Evolutionary conservation across 2,329 filamentous ascomycete species (phyloP).

Genomic region (Elsinoe batatas): DNA sequence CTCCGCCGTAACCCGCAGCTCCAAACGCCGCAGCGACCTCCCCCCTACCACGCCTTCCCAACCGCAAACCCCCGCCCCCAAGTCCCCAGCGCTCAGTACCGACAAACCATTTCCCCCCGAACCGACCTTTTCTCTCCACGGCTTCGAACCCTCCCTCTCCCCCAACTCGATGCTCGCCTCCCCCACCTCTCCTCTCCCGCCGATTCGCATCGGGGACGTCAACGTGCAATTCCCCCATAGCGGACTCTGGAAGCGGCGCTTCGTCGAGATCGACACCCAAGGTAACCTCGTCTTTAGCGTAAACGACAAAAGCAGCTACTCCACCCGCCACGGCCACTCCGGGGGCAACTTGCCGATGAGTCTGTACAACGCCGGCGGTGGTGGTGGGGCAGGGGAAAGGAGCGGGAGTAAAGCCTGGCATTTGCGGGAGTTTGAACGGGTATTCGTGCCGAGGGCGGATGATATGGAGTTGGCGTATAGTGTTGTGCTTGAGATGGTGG

Average conservation of each 20-base stretch:
- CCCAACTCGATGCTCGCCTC: not conserved
- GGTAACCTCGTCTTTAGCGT: slow-evolving; percentile 68
- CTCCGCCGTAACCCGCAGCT: slow-evolving; percentile 32
- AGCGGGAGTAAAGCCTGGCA: not conserved
- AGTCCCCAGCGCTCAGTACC: not conserved
- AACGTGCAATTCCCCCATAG: slow-evolving; percentile 97
- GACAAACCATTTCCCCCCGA: slow-evolving; percentile 2
- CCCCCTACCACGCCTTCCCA: not conserved
- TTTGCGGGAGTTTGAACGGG: not conserved
- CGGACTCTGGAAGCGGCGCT: slow-evolving; percentile 85
- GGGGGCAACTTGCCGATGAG: slow-evolving; percentile 1
- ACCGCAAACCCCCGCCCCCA: not conserved
- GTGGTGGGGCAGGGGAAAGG: not conserved
- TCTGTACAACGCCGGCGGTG: not conserved
- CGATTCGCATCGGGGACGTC: slow-evolving; percentile 72
- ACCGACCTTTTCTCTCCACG: not conserved
- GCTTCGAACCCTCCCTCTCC: slow-evolving; percentile 9
- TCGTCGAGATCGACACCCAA: slow-evolving; percentile 71
- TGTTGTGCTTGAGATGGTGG: slow-evolving; percentile 4
- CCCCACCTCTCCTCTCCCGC: slow-evolving; percentile 27
- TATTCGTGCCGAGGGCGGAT: slow-evolving; percentile 5
- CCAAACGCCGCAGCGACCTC: slow-evolving; percentile 27
- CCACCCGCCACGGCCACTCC: not conserved
- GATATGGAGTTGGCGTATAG: slow-evolving; percentile 12
- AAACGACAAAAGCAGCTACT: slow-evolving; percentile 6